Base-by-base conservation (phyloP, 2,329 filamentous ascomycete genomes). In the Hypoxylon sp. region DNA sequence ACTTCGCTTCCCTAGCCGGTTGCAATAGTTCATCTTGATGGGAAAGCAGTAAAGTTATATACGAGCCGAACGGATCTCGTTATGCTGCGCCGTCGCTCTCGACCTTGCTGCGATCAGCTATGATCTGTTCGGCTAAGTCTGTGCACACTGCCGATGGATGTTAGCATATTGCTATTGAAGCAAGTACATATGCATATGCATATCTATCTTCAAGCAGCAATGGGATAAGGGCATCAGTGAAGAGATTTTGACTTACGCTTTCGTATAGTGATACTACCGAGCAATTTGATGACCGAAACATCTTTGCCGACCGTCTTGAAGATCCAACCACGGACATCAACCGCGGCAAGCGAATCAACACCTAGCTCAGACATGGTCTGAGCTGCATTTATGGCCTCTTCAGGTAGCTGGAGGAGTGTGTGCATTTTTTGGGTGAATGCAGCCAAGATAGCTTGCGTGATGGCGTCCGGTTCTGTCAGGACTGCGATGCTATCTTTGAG, bases 311-410 rank as follows among this genome's bases (percentile, higher is more conserved):
- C 68, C 3, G 68, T 70, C 63, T 76, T 75, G 32, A 73, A 77
- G 55, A 79, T 75, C 81, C 80, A 82, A 28, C 73, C 76, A 0
- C 80, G 73, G 25, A 83, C 68, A 63, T 83, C 81, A 2, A 82
- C 79, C 0, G 81, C 81, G 0, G 78, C 76, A 2, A 84, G 75
- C 6, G 81, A 82, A 70, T 83, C 81, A 3, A 82, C 74, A 2
- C 82, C 82, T 1, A 83, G 69, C 32, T 82, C 80, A 1, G 68
- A 63, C 7, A 82, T 63, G 56, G 74, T 79, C 55, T 75, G 74
- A 6, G 79, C 75, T 0, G 71, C 63, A n/a, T 72, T 73, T 21
- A 82, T 73, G 2, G 63, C 65, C 3, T 75, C 75, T 5, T 74
- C 70, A 0, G 70, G 67, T 2, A 80, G 53, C 25, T 78, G 78